phyloP scores from a whole-genome alignment of 2,329 filamentous ascomycete species.

The Pseudodiploospora longispora region DNA sequence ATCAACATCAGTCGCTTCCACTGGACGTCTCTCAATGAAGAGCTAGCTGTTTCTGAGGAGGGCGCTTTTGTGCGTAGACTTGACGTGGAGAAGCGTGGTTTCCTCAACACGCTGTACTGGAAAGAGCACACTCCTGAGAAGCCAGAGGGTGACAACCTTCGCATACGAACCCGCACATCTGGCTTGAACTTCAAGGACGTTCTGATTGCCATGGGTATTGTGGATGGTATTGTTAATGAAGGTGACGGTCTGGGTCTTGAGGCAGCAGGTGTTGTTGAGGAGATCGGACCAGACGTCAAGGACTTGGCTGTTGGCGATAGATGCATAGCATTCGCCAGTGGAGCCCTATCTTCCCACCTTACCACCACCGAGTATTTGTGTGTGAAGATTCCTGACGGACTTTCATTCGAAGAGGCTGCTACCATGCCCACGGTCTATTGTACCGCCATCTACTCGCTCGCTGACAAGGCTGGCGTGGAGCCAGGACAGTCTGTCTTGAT shows the following conservation, averaged over 20 bases:
- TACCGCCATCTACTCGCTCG: slow-evolving; percentile 24
- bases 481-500: slow-evolving; percentile 25
- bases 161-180: slow-evolving; percentile 9
- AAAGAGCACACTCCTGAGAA: background rate
- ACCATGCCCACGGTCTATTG: slow-evolving; percentile 14
- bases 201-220: slow-evolving; percentile 22
- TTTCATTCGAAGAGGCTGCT: slow-evolving; percentile 1
- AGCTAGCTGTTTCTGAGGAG: background rate
- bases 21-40: slow-evolving; percentile 1
- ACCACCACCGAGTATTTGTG: background rate
- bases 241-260: slow-evolving; percentile 15
- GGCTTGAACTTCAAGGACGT: slow-evolving; percentile 32
- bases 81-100: background rate
- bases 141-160: background rate
- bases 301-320: slow-evolving; percentile 1
- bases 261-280: slow-evolving; percentile 17
- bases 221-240: slow-evolving; percentile 5
- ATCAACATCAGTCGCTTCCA: background rate
- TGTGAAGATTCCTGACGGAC: background rate
- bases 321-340: background rate
- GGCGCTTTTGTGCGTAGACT: background rate
- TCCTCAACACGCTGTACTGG: background rate
- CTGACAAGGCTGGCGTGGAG: slow-evolving; percentile 18
- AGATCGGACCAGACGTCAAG: slow-evolving; percentile 15
- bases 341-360: background rate